phyloP scores from a whole-genome alignment of 345 rosid genomes.

The Moricandia moricandioides region DNA sequence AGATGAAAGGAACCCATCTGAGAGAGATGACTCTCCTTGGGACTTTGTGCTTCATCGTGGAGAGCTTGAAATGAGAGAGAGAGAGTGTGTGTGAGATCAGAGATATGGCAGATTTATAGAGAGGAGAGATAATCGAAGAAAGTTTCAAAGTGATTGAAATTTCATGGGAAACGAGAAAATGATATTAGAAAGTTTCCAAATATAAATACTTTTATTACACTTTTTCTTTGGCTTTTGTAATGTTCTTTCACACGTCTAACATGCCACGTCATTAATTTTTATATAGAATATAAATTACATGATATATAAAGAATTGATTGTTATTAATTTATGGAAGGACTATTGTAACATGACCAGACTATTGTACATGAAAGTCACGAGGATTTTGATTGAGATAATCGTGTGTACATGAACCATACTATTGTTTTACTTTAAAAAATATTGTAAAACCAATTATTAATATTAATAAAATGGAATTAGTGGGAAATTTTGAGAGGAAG shows the following conservation, averaged over 20 bases:
- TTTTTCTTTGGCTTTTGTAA: not conserved
- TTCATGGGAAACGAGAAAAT: not conserved
- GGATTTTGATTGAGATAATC: not conserved
- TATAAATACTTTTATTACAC: not conserved
- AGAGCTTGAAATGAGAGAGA: not conserved
- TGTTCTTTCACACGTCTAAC: not conserved
- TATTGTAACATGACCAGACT: not conserved
- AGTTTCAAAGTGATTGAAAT: not conserved
- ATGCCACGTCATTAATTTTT: not conserved
- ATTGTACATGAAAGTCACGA: not conserved
- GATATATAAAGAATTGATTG: not conserved
- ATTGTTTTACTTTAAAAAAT: not conserved
- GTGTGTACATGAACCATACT: not conserved
- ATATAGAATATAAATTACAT: not conserved
- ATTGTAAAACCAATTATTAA: not conserved
- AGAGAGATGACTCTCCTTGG: constrained; percentile 44
- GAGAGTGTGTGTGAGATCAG: constrained; percentile 3
- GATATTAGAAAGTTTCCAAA: constrained; percentile 15
- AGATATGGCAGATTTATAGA: constrained; percentile 12
- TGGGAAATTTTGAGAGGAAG: not conserved
- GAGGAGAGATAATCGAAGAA: not conserved
- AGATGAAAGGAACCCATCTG: constrained; percentile 78
- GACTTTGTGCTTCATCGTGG: constrained; percentile 62
- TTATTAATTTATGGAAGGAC: not conserved
- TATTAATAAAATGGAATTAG: not conserved